phyloP scores from a whole-genome alignment of 2,329 filamentous ascomycete species.

The Phoma sp. region DNA sequence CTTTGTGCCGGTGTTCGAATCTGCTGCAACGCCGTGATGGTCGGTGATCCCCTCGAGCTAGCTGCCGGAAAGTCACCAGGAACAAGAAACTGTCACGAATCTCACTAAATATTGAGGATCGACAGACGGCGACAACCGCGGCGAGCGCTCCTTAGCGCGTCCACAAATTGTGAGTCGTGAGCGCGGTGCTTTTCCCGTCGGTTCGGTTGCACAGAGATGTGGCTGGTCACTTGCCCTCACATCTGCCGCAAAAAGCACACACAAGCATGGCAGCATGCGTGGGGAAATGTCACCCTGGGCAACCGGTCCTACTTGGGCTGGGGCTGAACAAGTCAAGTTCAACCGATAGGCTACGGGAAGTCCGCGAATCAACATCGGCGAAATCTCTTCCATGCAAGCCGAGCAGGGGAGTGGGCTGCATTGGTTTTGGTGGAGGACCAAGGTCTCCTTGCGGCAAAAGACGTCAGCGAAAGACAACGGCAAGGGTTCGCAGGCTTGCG shows the following conservation, averaged over 20 bases:
- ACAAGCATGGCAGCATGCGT: slow-evolving; percentile 11
- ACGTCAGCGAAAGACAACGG: slow-evolving; percentile 6
- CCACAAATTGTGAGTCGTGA: not conserved
- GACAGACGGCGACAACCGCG: slow-evolving; percentile 17
- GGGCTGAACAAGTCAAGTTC: slow-evolving; percentile 5
- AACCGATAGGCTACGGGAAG: not conserved
- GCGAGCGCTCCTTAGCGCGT: slow-evolving; percentile 14
- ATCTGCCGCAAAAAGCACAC: slow-evolving; percentile 15
- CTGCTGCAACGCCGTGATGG: not conserved
- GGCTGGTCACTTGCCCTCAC: slow-evolving; percentile 7
- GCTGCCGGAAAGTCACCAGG: slow-evolving; percentile 12
- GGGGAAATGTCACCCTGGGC: slow-evolving; percentile 6
- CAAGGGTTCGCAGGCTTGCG: slow-evolving; percentile 1
- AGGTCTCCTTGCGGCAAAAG: not conserved
- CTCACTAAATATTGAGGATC: slow-evolving; percentile 8
- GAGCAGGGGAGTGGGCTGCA: slow-evolving; percentile 3
- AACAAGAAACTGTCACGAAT: slow-evolving; percentile 16
- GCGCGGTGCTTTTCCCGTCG: not conserved
- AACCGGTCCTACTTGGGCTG: slow-evolving; percentile 1
- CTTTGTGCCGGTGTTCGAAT: not conserved
- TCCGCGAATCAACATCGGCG: slow-evolving; percentile 3
- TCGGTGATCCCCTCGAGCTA: slow-evolving; percentile 5
- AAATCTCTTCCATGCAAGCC: slow-evolving; percentile 16
- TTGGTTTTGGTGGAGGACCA: slow-evolving; percentile 5
- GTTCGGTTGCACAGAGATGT: slow-evolving; percentile 1